phyloP scores from a whole-genome alignment of 495 filamentous ascomycete species.

The Aspergillus baeticus region DNA sequence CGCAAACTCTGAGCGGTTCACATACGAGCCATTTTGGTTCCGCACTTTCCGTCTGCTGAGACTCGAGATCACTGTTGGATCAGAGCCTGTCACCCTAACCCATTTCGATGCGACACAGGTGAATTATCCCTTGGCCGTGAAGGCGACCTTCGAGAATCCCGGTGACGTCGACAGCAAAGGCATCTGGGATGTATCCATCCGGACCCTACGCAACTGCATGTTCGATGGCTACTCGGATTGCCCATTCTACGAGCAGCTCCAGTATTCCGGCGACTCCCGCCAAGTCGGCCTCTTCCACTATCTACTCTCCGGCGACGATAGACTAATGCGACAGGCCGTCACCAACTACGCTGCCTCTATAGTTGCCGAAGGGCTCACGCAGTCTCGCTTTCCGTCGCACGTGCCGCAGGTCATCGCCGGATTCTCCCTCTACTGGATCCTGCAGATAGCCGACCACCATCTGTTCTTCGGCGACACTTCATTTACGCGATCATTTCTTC shows the following conservation, averaged over 20 bases:
- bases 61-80: constrained; percentile 23
- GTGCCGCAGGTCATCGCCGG: constrained; percentile 33
- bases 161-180: constrained; percentile 12
- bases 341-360: constrained; percentile 34
- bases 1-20: background rate
- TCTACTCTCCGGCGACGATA: constrained; percentile 36
- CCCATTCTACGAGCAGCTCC: constrained; percentile 41
- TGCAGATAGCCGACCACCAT: constrained; percentile 36
- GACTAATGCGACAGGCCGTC: constrained; percentile 37
- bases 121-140: constrained; percentile 33
- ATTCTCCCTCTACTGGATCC: constrained; percentile 38
- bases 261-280: constrained; percentile 36
- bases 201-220: constrained; percentile 40
- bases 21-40: constrained; percentile 42
- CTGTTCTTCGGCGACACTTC: constrained; percentile 32
- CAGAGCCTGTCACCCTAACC: background rate
- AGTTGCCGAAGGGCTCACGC: constrained; percentile 30
- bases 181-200: constrained; percentile 35
- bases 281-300: constrained; percentile 37
- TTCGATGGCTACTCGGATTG: constrained; percentile 41
- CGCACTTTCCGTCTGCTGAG: constrained; percentile 36
- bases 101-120: constrained; percentile 24
- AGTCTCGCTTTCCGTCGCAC: constrained; percentile 38
- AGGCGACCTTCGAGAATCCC: constrained; percentile 25
- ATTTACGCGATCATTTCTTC: constrained; percentile 29